Evolutionary conservation across 768 basidiomycete species (phyloP), one percentile per base, ranked within the genome.

Genomic region (Lactifluus piperatus): DNA sequence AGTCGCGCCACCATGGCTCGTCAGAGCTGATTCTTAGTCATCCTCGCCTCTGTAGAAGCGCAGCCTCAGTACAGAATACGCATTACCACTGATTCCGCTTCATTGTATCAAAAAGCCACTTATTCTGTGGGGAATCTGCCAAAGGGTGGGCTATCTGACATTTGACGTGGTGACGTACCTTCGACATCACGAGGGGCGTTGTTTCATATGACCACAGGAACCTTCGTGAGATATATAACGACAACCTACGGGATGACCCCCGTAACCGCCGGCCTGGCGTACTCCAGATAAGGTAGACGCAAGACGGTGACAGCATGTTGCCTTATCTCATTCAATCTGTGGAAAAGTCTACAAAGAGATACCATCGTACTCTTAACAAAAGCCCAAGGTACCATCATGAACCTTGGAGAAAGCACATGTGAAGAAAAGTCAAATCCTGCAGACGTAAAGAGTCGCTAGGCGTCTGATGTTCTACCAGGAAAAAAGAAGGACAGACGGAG

Each of bases 321-420:
- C 36, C 51, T 44, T 18, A 49, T 49, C 44, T 50, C 47, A 37
- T 22, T 36, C 20, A 22, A 7, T 32, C 22, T 43, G 52, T 44
- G 58, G 32, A 54, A 58, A 53, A 50, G 27, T 59, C 51, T 22
- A 47, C 58, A 54, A 54, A 52, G 58, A 44, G 47, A 54, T 59
- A 47, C 18, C 29, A 34, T 4, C 24, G 14, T 32, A 22, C 39
- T 34, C 26, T 49, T 43, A 27, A 54, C 37, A 41, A 44, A 52
- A 18, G 29, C 51, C 34, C 46, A 39, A 59, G 52, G 58, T 27
- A 49, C 58, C 58, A 54, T 43, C 39, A 59, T 34, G 20, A 37
- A 46, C 13, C 46, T 49, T 47, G 32, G 45, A 53, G 45, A 16
- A 58, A n/a, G 29, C 27, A 26, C 26, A 39, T 43, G 39, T 30